Conservation (phyloP, 2,329 filamentous ascomycete species). For the Neophaeococcomyces aloes region DNA sequence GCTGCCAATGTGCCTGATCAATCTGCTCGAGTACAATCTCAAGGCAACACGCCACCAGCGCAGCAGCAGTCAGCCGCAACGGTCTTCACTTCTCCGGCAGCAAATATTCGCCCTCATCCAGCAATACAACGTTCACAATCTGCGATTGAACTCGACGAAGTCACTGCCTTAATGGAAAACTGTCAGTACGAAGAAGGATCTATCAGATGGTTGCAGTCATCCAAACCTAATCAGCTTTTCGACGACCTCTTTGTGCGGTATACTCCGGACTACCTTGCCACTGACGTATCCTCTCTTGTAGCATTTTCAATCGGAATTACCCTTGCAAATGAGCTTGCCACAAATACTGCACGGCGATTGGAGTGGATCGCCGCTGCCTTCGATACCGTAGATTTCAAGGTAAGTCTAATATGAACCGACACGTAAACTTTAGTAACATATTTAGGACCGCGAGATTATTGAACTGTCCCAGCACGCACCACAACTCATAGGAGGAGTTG, state of each 20-base stretch:
- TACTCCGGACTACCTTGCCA: constrained; percentile 45
- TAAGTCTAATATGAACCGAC: constrained; percentile 26
- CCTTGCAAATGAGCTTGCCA: constrained; percentile 47
- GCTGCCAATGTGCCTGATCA: too few species aligned
- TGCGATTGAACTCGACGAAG: constrained; percentile 33
- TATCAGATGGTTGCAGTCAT: constrained; percentile 52
- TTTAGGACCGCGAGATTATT: constrained; percentile 21
- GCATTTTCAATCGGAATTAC: constrained; percentile 52
- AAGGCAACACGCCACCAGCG: constrained; percentile 7
- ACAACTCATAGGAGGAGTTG: not conserved
- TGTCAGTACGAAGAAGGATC: constrained; percentile 36
- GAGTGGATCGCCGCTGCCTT: constrained; percentile 50
- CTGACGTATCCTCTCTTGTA: constrained; percentile 46
- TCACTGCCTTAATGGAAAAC: constrained; percentile 31
- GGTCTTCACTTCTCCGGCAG: constrained; percentile 12
- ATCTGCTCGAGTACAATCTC: constrained; percentile 12
- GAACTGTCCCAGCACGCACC: constrained; percentile 20
- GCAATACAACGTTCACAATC: constrained; percentile 24
- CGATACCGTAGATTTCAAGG: constrained; percentile 42
- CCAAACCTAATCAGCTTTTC: constrained; percentile 49
- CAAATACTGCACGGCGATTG: constrained; percentile 45
- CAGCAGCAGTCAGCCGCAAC: constrained; percentile 12
- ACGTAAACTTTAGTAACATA: constrained; percentile 7
- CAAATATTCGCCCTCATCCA: constrained; percentile 18
- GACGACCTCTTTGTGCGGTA: constrained; percentile 50